Conservation (phyloP, 2,329 filamentous ascomycete species). For the Blastomyces silverae region DNA sequence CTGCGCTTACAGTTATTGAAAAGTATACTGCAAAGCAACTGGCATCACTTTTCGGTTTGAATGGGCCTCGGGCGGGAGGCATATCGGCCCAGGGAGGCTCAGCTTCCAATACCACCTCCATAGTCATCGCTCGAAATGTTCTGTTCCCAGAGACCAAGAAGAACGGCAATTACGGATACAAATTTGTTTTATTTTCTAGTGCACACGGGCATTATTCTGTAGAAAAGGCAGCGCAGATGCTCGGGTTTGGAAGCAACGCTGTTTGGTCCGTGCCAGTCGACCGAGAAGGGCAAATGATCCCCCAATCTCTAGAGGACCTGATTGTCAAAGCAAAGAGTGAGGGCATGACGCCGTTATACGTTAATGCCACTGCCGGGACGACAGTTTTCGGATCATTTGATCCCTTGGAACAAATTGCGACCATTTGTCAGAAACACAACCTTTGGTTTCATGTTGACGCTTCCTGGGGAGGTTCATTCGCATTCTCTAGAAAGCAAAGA, state of each 20-base stretch:
- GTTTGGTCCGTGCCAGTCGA: constrained; percentile 74
- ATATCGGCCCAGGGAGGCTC: constrained; percentile 73
- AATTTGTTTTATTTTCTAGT: constrained; percentile 81
- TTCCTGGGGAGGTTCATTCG: constrained; percentile 78
- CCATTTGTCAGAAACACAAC: constrained; percentile 61
- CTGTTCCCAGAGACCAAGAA: constrained; percentile 73
- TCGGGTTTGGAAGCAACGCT: constrained; percentile 68
- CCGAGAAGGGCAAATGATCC: constrained; percentile 61
- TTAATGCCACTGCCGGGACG: constrained; percentile 91
- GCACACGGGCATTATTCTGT: constrained; percentile 90
- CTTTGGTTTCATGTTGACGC: constrained; percentile 93
- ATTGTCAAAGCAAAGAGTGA: constrained; percentile 56
- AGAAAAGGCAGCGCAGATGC: constrained; percentile 88
- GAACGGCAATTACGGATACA: constrained; percentile 56
- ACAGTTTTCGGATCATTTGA: constrained; percentile 90
- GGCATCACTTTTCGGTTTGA: constrained; percentile 70
- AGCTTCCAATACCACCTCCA: constrained; percentile 75
- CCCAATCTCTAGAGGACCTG: constrained; percentile 56
- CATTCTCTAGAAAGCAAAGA: constrained; percentile 63
- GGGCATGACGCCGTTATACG: constrained; percentile 80
- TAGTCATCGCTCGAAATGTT: constrained; percentile 80
- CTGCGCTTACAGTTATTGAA: constrained; percentile 78
- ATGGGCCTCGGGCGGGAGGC: constrained; percentile 60
- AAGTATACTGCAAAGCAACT: constrained; percentile 70
- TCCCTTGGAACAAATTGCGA: constrained; percentile 62